Base-by-base conservation (phyloP, 2,329 filamentous ascomycete genomes). In the Dendryphion nanum region DNA sequence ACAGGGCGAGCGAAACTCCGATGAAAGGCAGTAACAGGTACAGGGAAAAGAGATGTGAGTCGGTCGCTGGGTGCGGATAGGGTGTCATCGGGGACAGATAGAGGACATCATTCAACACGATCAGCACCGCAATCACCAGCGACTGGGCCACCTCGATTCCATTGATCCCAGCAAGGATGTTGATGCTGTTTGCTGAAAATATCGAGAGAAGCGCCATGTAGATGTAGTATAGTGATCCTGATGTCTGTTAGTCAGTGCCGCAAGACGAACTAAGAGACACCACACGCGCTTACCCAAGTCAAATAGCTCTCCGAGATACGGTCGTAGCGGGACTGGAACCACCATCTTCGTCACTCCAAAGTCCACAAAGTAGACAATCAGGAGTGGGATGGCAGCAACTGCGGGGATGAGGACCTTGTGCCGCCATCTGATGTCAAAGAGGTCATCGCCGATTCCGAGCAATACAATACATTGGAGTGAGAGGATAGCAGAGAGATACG, bases 131-230 rank as follows among this genome's bases (percentile, higher is more conserved):
- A 61, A 98, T 88, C 47, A 95, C 86, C 46, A 98, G 74, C 42
- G 89, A 96, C 70, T 98, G 93, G 8, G 86, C 82, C 38, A 97
- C 93, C 67, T 98, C 93, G 63, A 98, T 93, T 38, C 93, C 93
- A 67, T 98, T 98, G 68, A 98, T 88, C n/a, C 93, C 93, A 0
- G 93, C 93, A n/a, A 98, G 75, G 70, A 98, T 98, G 74, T 98
- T 98, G 78, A 98, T 98, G 67, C 89, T 89, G 71, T 98, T 97
- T 5, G 93, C 90, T 53, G 89, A 95, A 73, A 98, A 98, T 66
- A 98, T 98, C 62, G 91, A 87, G 51, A 98, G 79, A 40, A 86
- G 85, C 36, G 89, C 88, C 93, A 98, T 98, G 76, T 97, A 98
- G 59, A 84, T 72, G 71, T 98, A 98, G 78, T 98, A 98, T 42